phyloP scores from a whole-genome alignment of 176 grass and related monocot species.

The Ensete ventricosum region DNA sequence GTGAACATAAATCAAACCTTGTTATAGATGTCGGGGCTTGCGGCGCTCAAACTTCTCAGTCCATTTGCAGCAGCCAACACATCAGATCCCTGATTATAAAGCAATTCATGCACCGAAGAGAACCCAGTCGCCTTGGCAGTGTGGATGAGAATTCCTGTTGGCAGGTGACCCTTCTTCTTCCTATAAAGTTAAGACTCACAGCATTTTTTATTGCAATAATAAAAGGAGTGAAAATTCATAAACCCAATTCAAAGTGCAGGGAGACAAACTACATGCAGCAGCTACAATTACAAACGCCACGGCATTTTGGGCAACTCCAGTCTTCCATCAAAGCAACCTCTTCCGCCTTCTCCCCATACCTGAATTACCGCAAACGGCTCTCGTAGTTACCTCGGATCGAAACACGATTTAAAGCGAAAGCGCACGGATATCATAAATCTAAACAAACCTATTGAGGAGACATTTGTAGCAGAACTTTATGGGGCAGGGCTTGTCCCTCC shows the following conservation, averaged over 20 bases:
- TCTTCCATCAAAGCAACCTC: conserved; percentile 23
- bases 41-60: conserved; percentile 6
- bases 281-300: conserved; percentile 92
- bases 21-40: conserved; percentile 14
- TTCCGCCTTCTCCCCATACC: conserved; percentile 78
- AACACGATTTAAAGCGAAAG: background rate
- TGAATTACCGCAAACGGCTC: conserved; percentile 20
- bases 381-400: background rate
- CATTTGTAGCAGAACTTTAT: conserved; percentile 81
- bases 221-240: background rate
- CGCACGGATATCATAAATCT: background rate
- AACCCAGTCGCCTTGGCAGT: conserved; percentile 69
- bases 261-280: conserved; percentile 59
- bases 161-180: conserved; percentile 75
- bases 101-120: conserved; percentile 60
- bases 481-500: conserved; percentile 48
- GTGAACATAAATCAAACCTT: conserved; percentile 22
- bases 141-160: conserved; percentile 78
- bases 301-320: conserved; percentile 93
- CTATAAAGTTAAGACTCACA: conserved; percentile 26
- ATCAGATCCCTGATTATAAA: conserved; percentile 40
- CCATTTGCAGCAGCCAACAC: conserved; percentile 32
- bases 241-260: background rate
- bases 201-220: background rate
- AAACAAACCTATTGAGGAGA: conserved; percentile 63